Percentiles rank a stretch among this genome's conserved stretches.
Conservation (phyloP, 768 basidiomycete species). For the Termitomyces sp. region DNA sequence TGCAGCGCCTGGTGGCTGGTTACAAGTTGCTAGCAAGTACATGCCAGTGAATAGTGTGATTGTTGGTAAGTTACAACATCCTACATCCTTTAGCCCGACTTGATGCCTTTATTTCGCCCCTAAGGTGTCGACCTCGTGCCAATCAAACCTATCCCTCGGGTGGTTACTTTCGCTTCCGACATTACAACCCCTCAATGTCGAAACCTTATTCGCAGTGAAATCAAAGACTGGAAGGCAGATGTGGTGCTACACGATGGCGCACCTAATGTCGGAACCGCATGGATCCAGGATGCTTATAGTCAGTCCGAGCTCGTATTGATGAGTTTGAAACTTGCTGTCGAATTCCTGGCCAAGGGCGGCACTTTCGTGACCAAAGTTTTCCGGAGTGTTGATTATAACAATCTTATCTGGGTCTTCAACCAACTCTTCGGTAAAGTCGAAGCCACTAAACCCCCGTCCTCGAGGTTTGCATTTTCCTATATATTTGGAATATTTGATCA, state of each 20-base stretch:
- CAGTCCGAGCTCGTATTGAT: slow-evolving; percentile 96
- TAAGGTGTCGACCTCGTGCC: slow-evolving; percentile 92
- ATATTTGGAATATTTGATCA: neutral
- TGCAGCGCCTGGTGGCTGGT: slow-evolving; percentile 98
- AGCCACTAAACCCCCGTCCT: slow-evolving; percentile 97
- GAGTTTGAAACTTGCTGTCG: slow-evolving; percentile 91
- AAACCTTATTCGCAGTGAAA: slow-evolving; percentile 73
- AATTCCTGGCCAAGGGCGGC: slow-evolving; percentile 89
- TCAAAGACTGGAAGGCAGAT: slow-evolving; percentile 99
- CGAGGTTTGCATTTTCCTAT: slow-evolving; percentile 50
- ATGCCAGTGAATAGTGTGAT: slow-evolving; percentile 93
- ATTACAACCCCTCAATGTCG: slow-evolving; percentile 93
- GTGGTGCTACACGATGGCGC: slow-evolving; percentile 98
- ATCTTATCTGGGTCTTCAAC: slow-evolving; percentile 96
- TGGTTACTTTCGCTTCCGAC: slow-evolving; percentile 87
- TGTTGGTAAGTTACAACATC: slow-evolving; percentile 52
- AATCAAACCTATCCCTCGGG: slow-evolving; percentile 92
- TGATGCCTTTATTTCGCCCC: neutral
- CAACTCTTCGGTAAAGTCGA: slow-evolving; percentile 96
- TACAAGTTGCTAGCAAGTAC: slow-evolving; percentile 96
- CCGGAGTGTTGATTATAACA: slow-evolving; percentile 97
- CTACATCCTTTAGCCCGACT: neutral
- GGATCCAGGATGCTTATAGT: slow-evolving; percentile 97
- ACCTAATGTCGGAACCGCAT: slow-evolving; percentile 98
- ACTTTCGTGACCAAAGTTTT: slow-evolving; percentile 99